A percentile compares a stretch with the other conserved stretches of the same genome.
Evolutionary conservation across 2,329 filamentous ascomycete species (phyloP).

Genomic region (Trichoderma semiorbis): DNA sequence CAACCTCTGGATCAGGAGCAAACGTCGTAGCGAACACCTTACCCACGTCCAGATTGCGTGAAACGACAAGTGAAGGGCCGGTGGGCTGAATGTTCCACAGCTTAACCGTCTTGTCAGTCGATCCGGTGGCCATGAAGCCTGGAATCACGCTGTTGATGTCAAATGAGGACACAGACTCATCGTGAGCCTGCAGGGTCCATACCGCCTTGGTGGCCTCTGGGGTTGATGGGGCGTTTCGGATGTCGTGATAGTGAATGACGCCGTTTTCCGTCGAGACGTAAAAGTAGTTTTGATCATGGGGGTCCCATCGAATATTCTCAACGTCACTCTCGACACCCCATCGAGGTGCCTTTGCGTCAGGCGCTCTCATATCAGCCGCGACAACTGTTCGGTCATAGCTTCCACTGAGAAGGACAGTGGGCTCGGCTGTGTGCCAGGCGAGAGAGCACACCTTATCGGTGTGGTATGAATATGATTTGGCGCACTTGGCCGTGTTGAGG

Average conservation of each 20-base stretch:
- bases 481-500: slow-evolving; percentile 83
- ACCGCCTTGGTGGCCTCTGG: slow-evolving; percentile 76
- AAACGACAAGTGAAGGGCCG: slow-evolving; percentile 86
- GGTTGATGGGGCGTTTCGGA: slow-evolving; percentile 69
- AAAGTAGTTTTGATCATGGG: slow-evolving; percentile 89
- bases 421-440: slow-evolving; percentile 85
- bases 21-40: slow-evolving; percentile 92
- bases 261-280: slow-evolving; percentile 93
- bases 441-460: slow-evolving; percentile 97
- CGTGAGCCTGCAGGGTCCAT: slow-evolving; percentile 95
- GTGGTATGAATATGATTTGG: slow-evolving; percentile 93
- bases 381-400: slow-evolving; percentile 94
- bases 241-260: slow-evolving; percentile 87
- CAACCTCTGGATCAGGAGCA: slow-evolving; percentile 84
- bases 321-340: slow-evolving; percentile 97
- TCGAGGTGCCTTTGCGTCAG: slow-evolving; percentile 73
- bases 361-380: slow-evolving; percentile 93
- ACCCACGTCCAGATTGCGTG: slow-evolving; percentile 87
- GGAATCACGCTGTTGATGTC: slow-evolving; percentile 88
- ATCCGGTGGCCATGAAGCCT: slow-evolving; percentile 89
- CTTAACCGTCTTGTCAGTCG: slow-evolving; percentile 92
- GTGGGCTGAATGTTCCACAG: slow-evolving; percentile 84
- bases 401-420: slow-evolving; percentile 85
- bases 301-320: slow-evolving; percentile 88
- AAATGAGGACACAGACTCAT: slow-evolving; percentile 86